Evolutionary conservation across 73 alveolate species (phyloP), one percentile per base, ranked within the genome.

Genomic region (Blepharisma japonicum): DNA sequence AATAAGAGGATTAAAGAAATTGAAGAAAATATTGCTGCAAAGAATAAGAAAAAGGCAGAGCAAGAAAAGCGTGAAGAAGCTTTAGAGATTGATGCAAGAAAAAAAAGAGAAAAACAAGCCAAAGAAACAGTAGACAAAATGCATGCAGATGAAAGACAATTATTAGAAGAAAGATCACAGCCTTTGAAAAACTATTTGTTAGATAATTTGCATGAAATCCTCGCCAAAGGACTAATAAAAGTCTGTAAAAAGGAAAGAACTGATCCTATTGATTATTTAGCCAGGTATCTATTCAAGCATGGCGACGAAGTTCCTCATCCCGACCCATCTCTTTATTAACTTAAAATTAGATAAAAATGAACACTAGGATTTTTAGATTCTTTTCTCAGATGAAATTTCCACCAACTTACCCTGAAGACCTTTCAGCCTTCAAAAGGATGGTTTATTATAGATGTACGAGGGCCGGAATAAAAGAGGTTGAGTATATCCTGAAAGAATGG

Each of bases 211-310:
- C 93, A 89, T 53, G 96, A 97, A 6, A 91, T 92, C 21, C 78
- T 94, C 78, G 85, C 95, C 46, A 94, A 94, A 74, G 99, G 99
- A n/a, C 86, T 94, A 9, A 82, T 92, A 38, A 91, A 92, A 61
- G 94, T 94, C 45, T 92, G 99, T 89, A 78, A 87, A 88, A 82
- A 55, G 48, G 77, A 81, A 82, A 96, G 97, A 8, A 95, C 87
- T 54, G 99, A 94, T 71, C 99, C 99, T 7, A 94, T 92, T 61
- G 99, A 94, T 77, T 86, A 53, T 72, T 82, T 92, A 48, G 99
- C 88, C 39, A 78, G 55, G 5, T 70, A 70, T 5, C 27, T 70
- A 1, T 70, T 70, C 46, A 70, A 70, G 42, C 56, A 70, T 5
- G 71, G 55, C 27, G 56, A 70, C 45, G 66, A 45, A 9, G 46